phyloP scores from a whole-genome alignment of 1,284 basidiomycete genomes.

The Sporisorium graminicola region DNA sequence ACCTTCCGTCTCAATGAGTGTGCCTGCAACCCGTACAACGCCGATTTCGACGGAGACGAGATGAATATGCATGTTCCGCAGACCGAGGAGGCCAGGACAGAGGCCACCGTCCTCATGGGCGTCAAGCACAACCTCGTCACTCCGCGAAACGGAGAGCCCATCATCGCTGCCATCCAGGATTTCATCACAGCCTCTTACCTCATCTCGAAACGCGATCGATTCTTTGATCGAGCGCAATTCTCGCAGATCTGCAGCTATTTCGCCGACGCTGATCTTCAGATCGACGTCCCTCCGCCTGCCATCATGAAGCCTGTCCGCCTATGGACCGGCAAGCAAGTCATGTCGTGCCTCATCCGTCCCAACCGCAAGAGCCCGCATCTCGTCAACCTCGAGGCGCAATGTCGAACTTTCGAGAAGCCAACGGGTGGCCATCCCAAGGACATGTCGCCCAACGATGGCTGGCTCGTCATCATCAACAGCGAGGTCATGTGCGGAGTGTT shows the following conservation, averaged over 20 bases:
- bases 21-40: conserved; percentile 99
- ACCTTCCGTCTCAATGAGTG: conserved; percentile 99
- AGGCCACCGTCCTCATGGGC: conserved; percentile 97
- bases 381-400: conserved; percentile 97
- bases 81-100: conserved; percentile 97
- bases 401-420: conserved; percentile 91
- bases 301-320: conserved; percentile 92
- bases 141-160: conserved; percentile 66
- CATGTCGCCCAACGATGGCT: conserved; percentile 96
- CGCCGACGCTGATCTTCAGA: conserved; percentile 88
- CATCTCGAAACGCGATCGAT: conserved; percentile 90
- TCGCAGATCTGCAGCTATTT: conserved; percentile 97
- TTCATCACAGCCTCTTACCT: conserved; percentile 81
- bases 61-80: conserved; percentile 99
- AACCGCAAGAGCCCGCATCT: conserved; percentile 80
- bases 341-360: conserved; percentile 95
- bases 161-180: conserved; percentile 69
- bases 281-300: conserved; percentile 94
- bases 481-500: conserved; percentile 99
- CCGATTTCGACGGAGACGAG: conserved; percentile 99
- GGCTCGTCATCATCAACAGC: conserved; percentile 96
- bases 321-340: conserved; percentile 99
- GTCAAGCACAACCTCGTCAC: conserved; percentile 97
- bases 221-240: conserved; percentile 94
- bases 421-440: conserved; percentile 76